Base-by-base conservation (phyloP, 345 rosid species). In the Xanthoceras sorbifolium region DNA sequence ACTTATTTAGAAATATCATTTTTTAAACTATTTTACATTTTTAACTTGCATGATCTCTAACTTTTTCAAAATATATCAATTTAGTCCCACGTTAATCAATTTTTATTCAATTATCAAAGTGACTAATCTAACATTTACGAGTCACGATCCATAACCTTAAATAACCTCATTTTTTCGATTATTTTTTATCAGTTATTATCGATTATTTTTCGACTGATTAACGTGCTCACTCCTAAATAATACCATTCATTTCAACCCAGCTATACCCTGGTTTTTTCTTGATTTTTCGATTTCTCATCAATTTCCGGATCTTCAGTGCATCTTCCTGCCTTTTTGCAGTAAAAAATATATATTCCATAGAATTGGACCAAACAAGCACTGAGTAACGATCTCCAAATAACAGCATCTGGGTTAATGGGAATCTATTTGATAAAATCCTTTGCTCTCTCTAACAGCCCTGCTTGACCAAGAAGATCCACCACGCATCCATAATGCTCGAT, bases 401-500 rank as follows among this genome's bases (percentile, higher is more conserved):
- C 73, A 25, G 80, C 81, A 73, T 85, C 87, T 0, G 79, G 80
- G 42, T 29, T 70, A 1, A 69, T 38, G 0, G 82, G 84, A 73
- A 71, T 75, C 32, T 12, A 50, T 18, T 40, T 62, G 11, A 85
- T 82, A 44, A 80, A 68, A 15, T 62, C 42, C 5, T 81, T 73
- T 23, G 76, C 80, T 69, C 77, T 79, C 38, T 80, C 81, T 66
- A 85, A 73, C 48, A 69, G 77, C 71, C 86, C 82, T n/a, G 84
- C 86, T 40, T 84, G 80, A 36, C 85, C 79, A 32, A 75, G 79
- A 77, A 85, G 76, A 76, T 85, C 87, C 32, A 82, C 75, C 40
- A 82, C 14, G 69, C 86, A 85, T 40, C 82, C 84, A 42, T 78
- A 85, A 60, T 85, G 86, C 80, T 80, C 78, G 60, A 80, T 72